A percentile compares a stretch with the other conserved stretches of the same genome.
These are phyloP conservation scores for Exophiala calicioides DNA, from an alignment of 2,329 filamentous ascomycete genomes.

Conservation along the genomic window DNA sequence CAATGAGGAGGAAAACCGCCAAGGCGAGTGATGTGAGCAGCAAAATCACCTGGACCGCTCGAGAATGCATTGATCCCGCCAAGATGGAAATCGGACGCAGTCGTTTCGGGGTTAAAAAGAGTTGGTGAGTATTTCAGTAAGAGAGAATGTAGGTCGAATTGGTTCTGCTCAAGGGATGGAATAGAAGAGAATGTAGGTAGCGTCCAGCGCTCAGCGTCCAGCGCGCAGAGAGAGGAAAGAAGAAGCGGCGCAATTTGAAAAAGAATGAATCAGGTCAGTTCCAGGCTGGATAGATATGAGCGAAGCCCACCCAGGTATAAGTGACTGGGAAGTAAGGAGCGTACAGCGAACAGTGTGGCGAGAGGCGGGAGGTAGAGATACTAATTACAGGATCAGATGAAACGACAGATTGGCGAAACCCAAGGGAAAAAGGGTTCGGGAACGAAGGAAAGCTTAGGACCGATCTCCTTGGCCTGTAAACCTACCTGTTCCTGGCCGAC, in stretches of 20 bases:
- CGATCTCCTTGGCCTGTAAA: no score
- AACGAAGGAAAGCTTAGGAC: no score
- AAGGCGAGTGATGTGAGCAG: constrained; percentile 21
- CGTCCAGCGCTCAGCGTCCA: constrained; percentile 28
- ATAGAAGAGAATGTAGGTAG: constrained; percentile 2
- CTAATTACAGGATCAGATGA: no score
- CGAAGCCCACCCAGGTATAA: constrained; percentile 16
- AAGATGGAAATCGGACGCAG: not conserved
- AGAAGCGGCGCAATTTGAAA: constrained; percentile 14
- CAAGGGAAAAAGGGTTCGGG: not conserved
- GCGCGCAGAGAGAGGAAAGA: no score
- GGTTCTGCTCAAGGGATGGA: not conserved
- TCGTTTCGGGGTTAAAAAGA: not conserved
- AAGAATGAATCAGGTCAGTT: constrained; percentile 20
- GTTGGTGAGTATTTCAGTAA: no score
- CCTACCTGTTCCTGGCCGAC: not conserved
- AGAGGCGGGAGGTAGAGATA: constrained; percentile 4
- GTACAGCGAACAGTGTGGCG: not conserved
- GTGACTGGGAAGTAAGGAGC: not conserved
- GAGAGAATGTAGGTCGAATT: not conserved
- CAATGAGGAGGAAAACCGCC: constrained; percentile 24
- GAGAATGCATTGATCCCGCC: constrained; percentile 18
- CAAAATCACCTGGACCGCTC: constrained; percentile 22
- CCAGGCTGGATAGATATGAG: constrained; percentile 11
- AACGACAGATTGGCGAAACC: constrained; percentile 14